These are phyloP conservation scores for Ogataea pilisensis DNA, from an alignment of 805 yeast species.

Conservation along the genomic window DNA sequence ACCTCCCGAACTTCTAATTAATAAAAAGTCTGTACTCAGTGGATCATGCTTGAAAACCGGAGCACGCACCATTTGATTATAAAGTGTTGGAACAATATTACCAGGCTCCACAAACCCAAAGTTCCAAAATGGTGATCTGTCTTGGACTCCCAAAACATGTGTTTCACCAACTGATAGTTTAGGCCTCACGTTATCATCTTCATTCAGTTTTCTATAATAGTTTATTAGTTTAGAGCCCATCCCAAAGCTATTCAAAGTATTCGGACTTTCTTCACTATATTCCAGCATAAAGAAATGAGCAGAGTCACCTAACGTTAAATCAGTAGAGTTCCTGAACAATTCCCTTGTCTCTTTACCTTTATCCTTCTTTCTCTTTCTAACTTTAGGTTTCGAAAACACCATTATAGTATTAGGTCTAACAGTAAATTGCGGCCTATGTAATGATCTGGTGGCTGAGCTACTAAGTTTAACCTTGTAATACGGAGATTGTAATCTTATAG, in stretches of 20 bases:
- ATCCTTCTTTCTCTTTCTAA: conserved; percentile 84
- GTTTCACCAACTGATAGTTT: conserved; percentile 91
- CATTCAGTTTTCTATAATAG: conserved; percentile 80
- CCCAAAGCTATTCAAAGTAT: conserved; percentile 81
- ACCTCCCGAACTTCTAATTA: conserved; percentile 76
- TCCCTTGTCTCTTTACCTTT: conserved; percentile 78
- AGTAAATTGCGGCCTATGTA: conserved; percentile 74
- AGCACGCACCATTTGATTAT: conserved; percentile 87
- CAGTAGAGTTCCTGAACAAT: conserved; percentile 64
- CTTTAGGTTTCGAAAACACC: conserved; percentile 68
- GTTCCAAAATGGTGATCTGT: conserved; percentile 96
- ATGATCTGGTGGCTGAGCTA: conserved; percentile 63
- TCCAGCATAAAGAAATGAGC: conserved; percentile 77
- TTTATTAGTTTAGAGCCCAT: conserved; percentile 94
- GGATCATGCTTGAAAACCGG: conserved; percentile 89
- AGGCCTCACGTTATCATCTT: conserved; percentile 82
- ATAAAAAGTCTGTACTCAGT: conserved; percentile 71
- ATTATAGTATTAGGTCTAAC: conserved; percentile 76
- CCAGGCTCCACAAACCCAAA: conserved; percentile 97
- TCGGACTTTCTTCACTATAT: conserved; percentile 85
- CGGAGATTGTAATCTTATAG: conserved; percentile 82
- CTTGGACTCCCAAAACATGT: conserved; percentile 92
- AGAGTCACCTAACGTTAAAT: conserved; percentile 79
- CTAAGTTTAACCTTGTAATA: conserved; percentile 76
- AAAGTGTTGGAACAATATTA: conserved; percentile 86